Conservation (phyloP, 2,329 filamentous ascomycete genomes). For the Colletotrichum endophyticum region DNA sequence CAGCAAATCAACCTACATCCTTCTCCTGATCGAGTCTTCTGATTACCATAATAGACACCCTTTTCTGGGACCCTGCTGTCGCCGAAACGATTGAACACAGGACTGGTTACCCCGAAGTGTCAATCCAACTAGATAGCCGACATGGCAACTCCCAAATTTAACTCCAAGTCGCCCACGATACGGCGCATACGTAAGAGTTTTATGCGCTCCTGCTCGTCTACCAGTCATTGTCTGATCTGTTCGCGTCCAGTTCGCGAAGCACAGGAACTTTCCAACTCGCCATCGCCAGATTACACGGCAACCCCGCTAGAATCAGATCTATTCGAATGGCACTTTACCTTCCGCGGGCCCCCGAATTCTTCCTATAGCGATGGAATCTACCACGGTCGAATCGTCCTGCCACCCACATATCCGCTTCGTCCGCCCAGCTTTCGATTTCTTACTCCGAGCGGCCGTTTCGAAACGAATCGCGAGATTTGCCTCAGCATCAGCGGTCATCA, state of each 20-base stretch:
- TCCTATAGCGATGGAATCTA: slow-evolving; percentile 85
- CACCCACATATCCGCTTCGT: slow-evolving; percentile 86
- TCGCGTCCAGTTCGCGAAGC: slow-evolving; percentile 80
- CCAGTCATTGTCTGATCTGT: background rate
- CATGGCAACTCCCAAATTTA: slow-evolving; percentile 58
- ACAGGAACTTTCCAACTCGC: slow-evolving; percentile 78
- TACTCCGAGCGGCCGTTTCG: slow-evolving; percentile 90
- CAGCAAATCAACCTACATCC: background rate
- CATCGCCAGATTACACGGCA: slow-evolving; percentile 86
- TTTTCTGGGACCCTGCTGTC: background rate
- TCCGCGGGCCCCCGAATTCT: slow-evolving; percentile 85
- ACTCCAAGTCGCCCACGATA: slow-evolving; percentile 82
- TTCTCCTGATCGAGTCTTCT: background rate
- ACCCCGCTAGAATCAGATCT: slow-evolving; percentile 86
- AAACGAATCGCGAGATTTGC: slow-evolving; percentile 96
- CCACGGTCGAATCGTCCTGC: slow-evolving; percentile 93
- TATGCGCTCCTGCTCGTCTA: background rate
- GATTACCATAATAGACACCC: background rate
- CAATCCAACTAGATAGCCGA: slow-evolving; percentile 12
- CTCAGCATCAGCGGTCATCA: slow-evolving; percentile 93
- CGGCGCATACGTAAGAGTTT: slow-evolving; percentile 74
- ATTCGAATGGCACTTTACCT: slow-evolving; percentile 98
- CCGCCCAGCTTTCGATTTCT: slow-evolving; percentile 96
- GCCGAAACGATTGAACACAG: background rate
- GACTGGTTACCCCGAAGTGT: background rate